phyloP scores from a whole-genome alignment of 2,329 filamentous ascomycete species.

The Onygenales sp. region DNA sequence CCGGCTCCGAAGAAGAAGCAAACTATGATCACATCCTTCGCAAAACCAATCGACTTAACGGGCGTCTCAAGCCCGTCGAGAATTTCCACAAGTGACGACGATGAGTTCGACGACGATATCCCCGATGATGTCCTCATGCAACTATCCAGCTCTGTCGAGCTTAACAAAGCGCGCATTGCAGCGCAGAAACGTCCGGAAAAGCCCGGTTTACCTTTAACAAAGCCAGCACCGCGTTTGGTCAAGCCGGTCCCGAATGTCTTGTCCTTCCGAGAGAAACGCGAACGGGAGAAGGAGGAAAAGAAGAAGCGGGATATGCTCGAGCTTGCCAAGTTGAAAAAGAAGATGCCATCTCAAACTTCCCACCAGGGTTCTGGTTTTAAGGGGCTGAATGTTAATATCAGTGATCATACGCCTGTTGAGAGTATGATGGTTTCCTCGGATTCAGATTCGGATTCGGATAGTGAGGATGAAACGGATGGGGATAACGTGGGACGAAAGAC shows the following conservation, averaged over 20 bases:
- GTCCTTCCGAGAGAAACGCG: constrained; percentile 63
- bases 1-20: constrained; percentile 35
- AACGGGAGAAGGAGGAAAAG: constrained; percentile 65
- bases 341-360: constrained; percentile 42
- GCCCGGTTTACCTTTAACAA: constrained; percentile 3
- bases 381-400: constrained; percentile 63
- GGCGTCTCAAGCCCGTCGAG: constrained; percentile 23
- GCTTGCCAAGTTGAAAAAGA: constrained; percentile 59
- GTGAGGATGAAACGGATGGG: constrained; percentile 64
- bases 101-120: constrained; percentile 33
- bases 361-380: constrained; percentile 72
- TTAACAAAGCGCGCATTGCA: constrained; percentile 26
- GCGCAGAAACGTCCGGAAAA: constrained; percentile 12
- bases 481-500: constrained; percentile 26
- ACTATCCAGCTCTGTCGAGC: constrained; percentile 32
- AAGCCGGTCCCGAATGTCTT: constrained; percentile 31
- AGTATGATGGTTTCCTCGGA: constrained; percentile 79
- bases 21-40: constrained; percentile 31
- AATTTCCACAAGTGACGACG: constrained; percentile 29
- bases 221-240: constrained; percentile 6
- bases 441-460: constrained; percentile 59
- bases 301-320: constrained; percentile 62
- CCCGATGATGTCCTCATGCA: constrained; percentile 32
- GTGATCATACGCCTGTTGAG: constrained; percentile 64
- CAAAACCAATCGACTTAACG: constrained; percentile 26